Base-by-base conservation (phyloP, 73 alveolate species). In the Tetrahymena borealis region DNA sequence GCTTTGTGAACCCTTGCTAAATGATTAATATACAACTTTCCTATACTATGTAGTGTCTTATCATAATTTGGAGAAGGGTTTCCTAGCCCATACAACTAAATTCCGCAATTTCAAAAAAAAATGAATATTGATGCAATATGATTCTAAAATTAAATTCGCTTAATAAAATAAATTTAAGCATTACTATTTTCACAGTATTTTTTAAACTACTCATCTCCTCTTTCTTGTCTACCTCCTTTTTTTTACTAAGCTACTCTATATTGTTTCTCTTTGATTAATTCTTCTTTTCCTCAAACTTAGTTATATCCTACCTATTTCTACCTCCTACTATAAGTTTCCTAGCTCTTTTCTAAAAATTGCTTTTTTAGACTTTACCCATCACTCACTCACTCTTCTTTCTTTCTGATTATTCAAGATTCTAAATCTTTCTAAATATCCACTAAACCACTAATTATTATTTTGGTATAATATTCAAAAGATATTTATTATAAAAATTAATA, bases 1-100 rank as follows among this genome's bases (percentile, higher is more conserved):
- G 85, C 85, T 60, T 60, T 60, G 28, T 60, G 10, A n/a, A 60
- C 35, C 35, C 85, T 60, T 0, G 92, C 92, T 32, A 92, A 33
- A 31, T 78, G 90, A 11, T 92, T 92, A 8, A 92, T 91, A 38
- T 78, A 92, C 11, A 31, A 15, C 38, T 92, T 38, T 78, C 95
- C 95, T 15, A 41, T 79, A 78, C 90, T 92, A 92, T 92, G 95
- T 35, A 91, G 42, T 0, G 95, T 92, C 33, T 78, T 39, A 15
- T 92, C 90, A 92, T 92, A 92, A 20, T 78, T 92, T 35, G 78
- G 78, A 5, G 92, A 91, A n/a, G 95, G 95, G 37, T 92, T 92
- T 16, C 95, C 95, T 11, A 92, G 37, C 38, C 95, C 95, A 60
- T 60, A 60, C 0, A 60, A 35, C 85, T 60, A 60, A 60, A 60